Evolutionary conservation across 2,329 filamentous ascomycete genomes (phyloP).

Genomic region (Colletotrichum incanum): DNA sequence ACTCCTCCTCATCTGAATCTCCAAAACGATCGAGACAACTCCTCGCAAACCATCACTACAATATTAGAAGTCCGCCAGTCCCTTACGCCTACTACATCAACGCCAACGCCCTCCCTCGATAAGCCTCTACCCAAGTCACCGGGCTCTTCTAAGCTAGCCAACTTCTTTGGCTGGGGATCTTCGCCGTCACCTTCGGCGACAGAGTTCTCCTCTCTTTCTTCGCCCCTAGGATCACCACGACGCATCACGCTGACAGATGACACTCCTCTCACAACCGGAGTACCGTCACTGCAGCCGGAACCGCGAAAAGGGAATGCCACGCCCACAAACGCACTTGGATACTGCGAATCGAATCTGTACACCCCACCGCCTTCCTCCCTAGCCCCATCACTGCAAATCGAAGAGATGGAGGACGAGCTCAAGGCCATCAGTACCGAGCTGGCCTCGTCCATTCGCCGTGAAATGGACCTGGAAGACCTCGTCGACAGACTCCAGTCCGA

Average conservation of each 20-base stretch:
- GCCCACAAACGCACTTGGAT: constrained; percentile 62
- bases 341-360: constrained; percentile 67
- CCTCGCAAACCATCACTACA: constrained; percentile 48
- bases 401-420: constrained; percentile 94
- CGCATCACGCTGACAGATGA: constrained; percentile 58
- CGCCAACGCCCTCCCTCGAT: constrained; percentile 60
- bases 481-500: constrained; percentile 91
- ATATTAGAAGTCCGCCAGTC: constrained; percentile 32
- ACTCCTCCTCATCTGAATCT: constrained; percentile 69
- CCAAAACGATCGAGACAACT: constrained; percentile 51
- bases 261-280: constrained; percentile 47
- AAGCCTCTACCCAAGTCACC: constrained; percentile 72
- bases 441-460: constrained; percentile 91
- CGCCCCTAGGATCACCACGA: constrained; percentile 63
- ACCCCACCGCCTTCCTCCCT: constrained; percentile 60
- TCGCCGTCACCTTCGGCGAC: constrained; percentile 63
- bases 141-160: constrained; percentile 64
- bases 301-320: constrained; percentile 58
- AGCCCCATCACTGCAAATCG: constrained; percentile 71
- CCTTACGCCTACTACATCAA: constrained; percentile 32
- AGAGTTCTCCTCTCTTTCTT: constrained; percentile 69
- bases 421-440: constrained; percentile 94
- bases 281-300: constrained; percentile 46
- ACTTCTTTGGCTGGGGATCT: constrained; percentile 69
- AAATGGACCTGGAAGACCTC: constrained; percentile 97